phyloP scores from a whole-genome alignment of 2,329 filamentous ascomycete genomes.

The Alternaria triticina region DNA sequence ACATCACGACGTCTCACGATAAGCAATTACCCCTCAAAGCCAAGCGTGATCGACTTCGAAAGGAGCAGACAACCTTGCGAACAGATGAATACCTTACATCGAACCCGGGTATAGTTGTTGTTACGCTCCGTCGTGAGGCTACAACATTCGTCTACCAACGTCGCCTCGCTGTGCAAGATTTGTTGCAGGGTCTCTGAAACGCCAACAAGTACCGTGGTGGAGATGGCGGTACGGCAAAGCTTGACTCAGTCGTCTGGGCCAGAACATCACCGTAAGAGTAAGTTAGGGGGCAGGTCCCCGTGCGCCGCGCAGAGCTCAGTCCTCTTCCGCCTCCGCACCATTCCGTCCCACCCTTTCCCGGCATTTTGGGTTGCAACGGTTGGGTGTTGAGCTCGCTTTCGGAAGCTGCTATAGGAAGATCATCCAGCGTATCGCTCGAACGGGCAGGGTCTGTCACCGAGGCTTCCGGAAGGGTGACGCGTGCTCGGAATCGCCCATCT shows the following conservation, averaged over 20 bases:
- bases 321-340: constrained; percentile 1
- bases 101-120: not conserved
- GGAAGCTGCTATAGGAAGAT: not conserved
- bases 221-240: not conserved
- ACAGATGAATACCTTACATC: not conserved
- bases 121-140: not conserved
- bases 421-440: not conserved
- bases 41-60: not conserved
- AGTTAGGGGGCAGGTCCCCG: not conserved
- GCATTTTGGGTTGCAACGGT: not conserved
- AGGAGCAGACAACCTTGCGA: not conserved
- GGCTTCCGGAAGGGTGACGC: not conserved
- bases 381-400: not conserved
- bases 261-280: not conserved
- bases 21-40: not conserved
- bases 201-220: not conserved
- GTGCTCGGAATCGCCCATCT: not conserved
- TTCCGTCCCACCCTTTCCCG: constrained; percentile 4
- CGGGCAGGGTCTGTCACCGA: not conserved
- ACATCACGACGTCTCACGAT: not conserved
- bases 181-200: not conserved
- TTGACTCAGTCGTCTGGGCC: not conserved
- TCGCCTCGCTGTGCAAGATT: not conserved
- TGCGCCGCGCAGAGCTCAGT: not conserved
- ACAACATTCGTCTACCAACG: not conserved